Evolutionary conservation across 2,329 filamentous ascomycete species (phyloP), one percentile per base, ranked within the genome.

Genomic region (Venturia effusa): DNA sequence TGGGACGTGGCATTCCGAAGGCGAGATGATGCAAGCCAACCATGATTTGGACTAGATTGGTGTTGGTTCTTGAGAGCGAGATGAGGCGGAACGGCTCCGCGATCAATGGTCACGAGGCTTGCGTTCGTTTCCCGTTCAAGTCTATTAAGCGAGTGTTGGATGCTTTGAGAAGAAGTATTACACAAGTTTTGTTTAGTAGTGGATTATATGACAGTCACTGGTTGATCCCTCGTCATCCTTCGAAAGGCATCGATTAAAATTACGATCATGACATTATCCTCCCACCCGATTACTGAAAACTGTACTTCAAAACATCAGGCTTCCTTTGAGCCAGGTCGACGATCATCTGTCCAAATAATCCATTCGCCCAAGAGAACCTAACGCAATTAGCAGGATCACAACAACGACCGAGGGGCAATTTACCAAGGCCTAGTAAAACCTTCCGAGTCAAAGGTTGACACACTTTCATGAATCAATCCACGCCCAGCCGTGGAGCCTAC

Each of bases 311-410:
- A 37, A 81, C 68, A 24, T 71, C 70, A 40, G 78, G 78, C 72
- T 77, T 79, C 65, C 77, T 71, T 19, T 73, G 69, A 65, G 77
- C 73, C 43, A 81, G 67, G 64, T 80, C 76, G 32, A 81, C 63
- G 30, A 81, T 76, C 76, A 79, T 77, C 69, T 80, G 77, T 11
- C 78, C 80, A 71, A 79, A 82, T 64, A 81, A 69, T 13, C 77
- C 79, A 68, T 80, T 82, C 40, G 79, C 80, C 80, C 80, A 82
- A 4, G 75, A 77, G 67, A 77, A 81, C 74, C 74, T 76, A 61
- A 40, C 7, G 13, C 43, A 7, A 34, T 66, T 64, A 66, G 66
- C 45, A 40, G n/a, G 40, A 2, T 1, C 39, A 7, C 59, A 40
- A 55, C 64, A 45, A n/a, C 27, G n/a, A 6, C 61, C 32, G 13